These are phyloP conservation scores for Blastomyces parvus DNA, from an alignment of 2,329 filamentous ascomycete genomes.

Conservation along the genomic window DNA sequence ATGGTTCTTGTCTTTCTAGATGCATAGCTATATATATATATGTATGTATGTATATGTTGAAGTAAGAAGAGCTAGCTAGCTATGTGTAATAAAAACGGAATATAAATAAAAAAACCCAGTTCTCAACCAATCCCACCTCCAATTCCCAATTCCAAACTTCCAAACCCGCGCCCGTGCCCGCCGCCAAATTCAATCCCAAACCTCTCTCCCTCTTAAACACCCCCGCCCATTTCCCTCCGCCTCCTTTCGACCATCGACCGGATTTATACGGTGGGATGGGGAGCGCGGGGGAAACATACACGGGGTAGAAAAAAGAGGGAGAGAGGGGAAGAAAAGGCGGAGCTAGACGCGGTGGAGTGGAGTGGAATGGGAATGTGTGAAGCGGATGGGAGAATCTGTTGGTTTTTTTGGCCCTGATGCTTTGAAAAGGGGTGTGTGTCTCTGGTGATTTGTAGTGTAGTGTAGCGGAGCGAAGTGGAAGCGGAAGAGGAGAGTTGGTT, in stretches of 20 bases:
- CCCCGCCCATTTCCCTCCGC: not conserved
- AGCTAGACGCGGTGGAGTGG: too few relatives aligned
- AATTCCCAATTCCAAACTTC: too few relatives aligned
- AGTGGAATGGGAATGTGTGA: not conserved
- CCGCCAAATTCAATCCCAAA: too few relatives aligned
- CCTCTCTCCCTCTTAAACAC: not conserved
- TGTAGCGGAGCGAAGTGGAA: not conserved
- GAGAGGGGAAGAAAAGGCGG: not conserved
- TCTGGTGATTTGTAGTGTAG: not conserved
- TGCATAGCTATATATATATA: not conserved
- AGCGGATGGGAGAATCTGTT: not conserved
- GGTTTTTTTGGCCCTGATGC: not conserved
- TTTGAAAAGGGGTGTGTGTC: not conserved
- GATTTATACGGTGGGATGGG: not conserved
- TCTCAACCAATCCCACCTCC: not conserved
- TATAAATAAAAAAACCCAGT: not conserved
- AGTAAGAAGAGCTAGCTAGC: too few relatives aligned
- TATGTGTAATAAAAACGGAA: too few relatives aligned
- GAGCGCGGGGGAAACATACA: not conserved
- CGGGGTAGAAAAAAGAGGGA: not conserved
- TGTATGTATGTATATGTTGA: not conserved
- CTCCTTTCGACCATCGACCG: slow-evolving; percentile 1
- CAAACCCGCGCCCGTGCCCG: too few relatives aligned
- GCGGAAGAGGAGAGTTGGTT: not conserved
- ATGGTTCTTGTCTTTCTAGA: too few relatives aligned